Conservation (phyloP, 176 grass and related monocot genomes). For the Triticum urartu region DNA sequence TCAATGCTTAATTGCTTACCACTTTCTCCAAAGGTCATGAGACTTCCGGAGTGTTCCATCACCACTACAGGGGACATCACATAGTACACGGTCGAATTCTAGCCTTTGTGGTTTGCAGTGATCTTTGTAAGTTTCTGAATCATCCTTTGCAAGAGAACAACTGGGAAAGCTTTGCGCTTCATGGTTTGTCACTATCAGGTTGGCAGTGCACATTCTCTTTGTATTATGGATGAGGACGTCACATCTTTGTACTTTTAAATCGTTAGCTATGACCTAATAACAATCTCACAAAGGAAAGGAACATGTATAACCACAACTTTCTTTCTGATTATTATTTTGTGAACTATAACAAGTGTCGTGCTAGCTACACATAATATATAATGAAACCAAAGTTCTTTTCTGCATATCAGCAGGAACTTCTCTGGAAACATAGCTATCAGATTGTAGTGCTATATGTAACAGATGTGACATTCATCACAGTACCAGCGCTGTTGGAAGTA, state of each 20-base stretch:
- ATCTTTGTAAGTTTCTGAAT: slow-evolving; percentile 18
- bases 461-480: background rate
- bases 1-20: slow-evolving; percentile 48
- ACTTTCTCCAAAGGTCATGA: slow-evolving; percentile 90
- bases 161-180: slow-evolving; percentile 82
- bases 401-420: background rate
- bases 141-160: slow-evolving; percentile 42
- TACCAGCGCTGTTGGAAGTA: slow-evolving; percentile 78
- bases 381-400: slow-evolving; percentile 14
- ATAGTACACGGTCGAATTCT: slow-evolving; percentile 76
- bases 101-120: slow-evolving; percentile 29
- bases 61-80: slow-evolving; percentile 96
- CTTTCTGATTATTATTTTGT: background rate
- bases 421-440: background rate
- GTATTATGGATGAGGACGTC: slow-evolving; percentile 93
- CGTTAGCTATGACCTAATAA: slow-evolving; percentile 81
- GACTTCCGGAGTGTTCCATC: slow-evolving; percentile 90
- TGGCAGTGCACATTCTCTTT: slow-evolving; percentile 90
- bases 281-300: slow-evolving; percentile 6
- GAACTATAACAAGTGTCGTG: slow-evolving; percentile 3
- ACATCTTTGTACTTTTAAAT: slow-evolving; percentile 83
- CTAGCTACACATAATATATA: slow-evolving; percentile 15
- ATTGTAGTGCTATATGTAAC: slow-evolving; percentile 17
- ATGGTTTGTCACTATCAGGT: slow-evolving; percentile 94
- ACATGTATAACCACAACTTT: background rate